Percentiles rank a stretch among this genome's conserved stretches.
These are phyloP conservation scores for Xylariaceae sp. DNA, from an alignment of 2,329 filamentous ascomycete genomes.

Conservation along the genomic window DNA sequence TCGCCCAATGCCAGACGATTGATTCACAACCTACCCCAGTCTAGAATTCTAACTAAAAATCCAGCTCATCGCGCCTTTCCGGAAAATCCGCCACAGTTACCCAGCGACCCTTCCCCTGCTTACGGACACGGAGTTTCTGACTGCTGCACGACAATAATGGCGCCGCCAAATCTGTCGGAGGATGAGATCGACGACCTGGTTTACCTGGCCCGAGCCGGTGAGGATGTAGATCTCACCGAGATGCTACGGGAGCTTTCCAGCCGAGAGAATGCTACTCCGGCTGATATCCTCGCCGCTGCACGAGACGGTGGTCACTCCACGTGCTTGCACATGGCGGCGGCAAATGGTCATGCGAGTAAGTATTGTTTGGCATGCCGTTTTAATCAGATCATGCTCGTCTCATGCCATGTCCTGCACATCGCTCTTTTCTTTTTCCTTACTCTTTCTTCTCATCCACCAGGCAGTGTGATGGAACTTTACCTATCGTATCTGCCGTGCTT, in stretches of 20 bases:
- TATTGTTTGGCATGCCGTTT: conserved; percentile 6
- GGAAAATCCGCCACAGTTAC: no score
- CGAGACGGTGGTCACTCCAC: conserved; percentile 77
- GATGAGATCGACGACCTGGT: conserved; percentile 90
- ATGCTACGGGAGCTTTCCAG: conserved; percentile 56
- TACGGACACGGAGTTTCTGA: no score
- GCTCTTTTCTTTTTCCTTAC: no score
- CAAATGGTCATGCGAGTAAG: conserved; percentile 80
- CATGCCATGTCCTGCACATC: no score
- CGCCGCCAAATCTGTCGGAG: conserved; percentile 56
- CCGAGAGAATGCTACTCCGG: conserved; percentile 54
- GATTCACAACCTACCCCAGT: no score
- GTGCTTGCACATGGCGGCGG: conserved; percentile 85
- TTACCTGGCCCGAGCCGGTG: conserved; percentile 77
- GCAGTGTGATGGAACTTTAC: no score
- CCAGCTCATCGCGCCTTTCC: no score
- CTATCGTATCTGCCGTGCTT: no score
- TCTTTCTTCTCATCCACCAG: no score
- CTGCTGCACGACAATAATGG: conserved; percentile 29
- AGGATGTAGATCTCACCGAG: conserved; percentile 62
- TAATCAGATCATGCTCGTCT: no score
- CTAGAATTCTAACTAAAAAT: no score
- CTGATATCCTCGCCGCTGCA: conserved; percentile 64
- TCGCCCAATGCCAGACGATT: not conserved
- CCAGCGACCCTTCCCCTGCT: no score